Base-by-base conservation (phyloP, 2,329 filamentous ascomycete species). In the Phialophora tarda region DNA sequence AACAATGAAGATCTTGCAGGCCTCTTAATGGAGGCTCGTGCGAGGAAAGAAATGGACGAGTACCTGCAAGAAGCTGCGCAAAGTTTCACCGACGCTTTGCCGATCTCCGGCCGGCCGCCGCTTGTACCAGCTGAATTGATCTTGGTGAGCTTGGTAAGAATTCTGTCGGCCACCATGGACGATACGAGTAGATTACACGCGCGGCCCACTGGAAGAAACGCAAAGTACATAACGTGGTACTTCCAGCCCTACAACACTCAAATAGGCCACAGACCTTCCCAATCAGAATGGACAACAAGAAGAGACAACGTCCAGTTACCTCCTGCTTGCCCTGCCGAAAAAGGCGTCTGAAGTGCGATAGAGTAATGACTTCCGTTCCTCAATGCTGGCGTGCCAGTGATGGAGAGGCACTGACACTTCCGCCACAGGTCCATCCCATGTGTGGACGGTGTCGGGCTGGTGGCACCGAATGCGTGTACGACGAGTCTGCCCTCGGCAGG, bases 241-340 rank as follows among this genome's bases (percentile, higher is more conserved):
- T 17, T 5, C 26, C 26, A 21, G 23, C 8, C 48, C 21, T 53
- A 23, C 24, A 51, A 51, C 30, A 14, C 41, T 44, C n/a, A 8
- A 34, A 23, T 14, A 14, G 48, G 57, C 12, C 24, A 34, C 17
- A 61, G 60, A 28, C 51, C 30, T 47, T 55, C 55, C 26, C 21
- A 64, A 54, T 23, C 50, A 12, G 21, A 34, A 63, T 63, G 61
- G 54, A 63, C 6, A 34, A 24, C 48, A 56, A 58, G 68, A 69
- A 66, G 55, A 56, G 68, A 26, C 51, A 55, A 54, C 62, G 68
- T 24, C 68, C 68, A 28, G 68, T 70, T 7, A 70, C 56, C 41
- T 64, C 59, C 48, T 70, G 68, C 47, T 57, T 70, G 4, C 59
- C 56, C 2, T 70, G 68, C 50, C 66, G 68, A n/a, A 64, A 62